Evolutionary conservation across 129 eudicot species (phyloP).

Genomic region (Centaurea solstitialis): DNA sequence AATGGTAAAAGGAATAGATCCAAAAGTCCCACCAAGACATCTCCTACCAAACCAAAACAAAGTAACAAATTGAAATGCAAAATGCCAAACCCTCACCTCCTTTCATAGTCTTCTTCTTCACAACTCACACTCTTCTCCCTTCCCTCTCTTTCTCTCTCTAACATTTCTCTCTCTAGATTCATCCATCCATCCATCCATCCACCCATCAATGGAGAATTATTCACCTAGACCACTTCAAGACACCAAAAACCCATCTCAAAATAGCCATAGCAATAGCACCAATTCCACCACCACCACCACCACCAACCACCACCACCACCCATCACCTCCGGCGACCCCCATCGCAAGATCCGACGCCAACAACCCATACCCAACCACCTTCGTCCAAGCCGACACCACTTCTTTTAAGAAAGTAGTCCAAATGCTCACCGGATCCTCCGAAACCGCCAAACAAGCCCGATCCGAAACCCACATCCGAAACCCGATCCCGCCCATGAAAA

Average conservation of each 20-base stretch:
- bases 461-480: constrained; percentile 45
- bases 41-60: constrained; percentile 59
- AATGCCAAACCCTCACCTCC: constrained; percentile 44
- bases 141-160: constrained; percentile 1
- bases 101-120: constrained; percentile 8
- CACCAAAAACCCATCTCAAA: constrained; percentile 54
- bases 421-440: constrained; percentile 95
- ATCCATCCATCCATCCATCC: background rate
- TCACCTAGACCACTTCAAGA: constrained; percentile 43
- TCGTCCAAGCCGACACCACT: constrained; percentile 91
- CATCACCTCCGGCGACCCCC: constrained; percentile 43
- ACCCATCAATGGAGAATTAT: constrained; percentile 51
- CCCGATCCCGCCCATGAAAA: constrained; percentile 70
- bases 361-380: constrained; percentile 90
- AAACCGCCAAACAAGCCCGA: constrained; percentile 56
- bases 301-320: constrained; percentile 37
- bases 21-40: constrained; percentile 47
- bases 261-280: constrained; percentile 43
- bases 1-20: background rate
- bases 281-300: constrained; percentile 37
- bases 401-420: constrained; percentile 96
- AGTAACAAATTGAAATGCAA: constrained; percentile 42
- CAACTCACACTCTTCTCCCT: constrained; percentile 6
- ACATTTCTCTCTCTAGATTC: constrained; percentile 6
- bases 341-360: constrained; percentile 83